Evolutionary conservation across 208 protist species (phyloP).

Genomic region (Leptomonas pyrrhocoris): DNA sequence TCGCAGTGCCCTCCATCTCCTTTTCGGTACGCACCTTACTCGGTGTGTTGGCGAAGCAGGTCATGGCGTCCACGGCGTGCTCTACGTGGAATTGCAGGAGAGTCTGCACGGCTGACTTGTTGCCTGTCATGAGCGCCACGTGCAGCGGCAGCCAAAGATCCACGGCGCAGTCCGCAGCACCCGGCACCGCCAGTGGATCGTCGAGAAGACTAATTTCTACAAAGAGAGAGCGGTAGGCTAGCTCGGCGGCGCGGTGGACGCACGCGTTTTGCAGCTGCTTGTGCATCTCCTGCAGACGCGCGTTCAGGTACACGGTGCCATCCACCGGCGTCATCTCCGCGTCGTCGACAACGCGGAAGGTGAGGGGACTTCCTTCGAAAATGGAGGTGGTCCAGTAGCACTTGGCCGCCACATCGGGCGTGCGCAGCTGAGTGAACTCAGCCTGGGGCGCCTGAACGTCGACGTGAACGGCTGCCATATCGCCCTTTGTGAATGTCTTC

Average conservation of each 20-base stretch:
- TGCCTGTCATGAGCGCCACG: slow-evolving; percentile 64
- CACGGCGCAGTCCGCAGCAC: slow-evolving; percentile 36
- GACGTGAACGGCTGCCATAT: slow-evolving; percentile 1
- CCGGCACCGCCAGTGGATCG: slow-evolving; percentile 45
- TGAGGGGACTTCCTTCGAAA: slow-evolving; percentile 32
- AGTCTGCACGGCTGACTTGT: slow-evolving; percentile 32
- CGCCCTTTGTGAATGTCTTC: slow-evolving; percentile 2
- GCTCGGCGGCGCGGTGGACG: slow-evolving; percentile 23
- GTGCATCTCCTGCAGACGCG: slow-evolving; percentile 20
- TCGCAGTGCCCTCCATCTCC: neutral
- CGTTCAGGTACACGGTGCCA: slow-evolving; percentile 16
- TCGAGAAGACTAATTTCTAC: slow-evolving; percentile 74
- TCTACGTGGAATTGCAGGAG: slow-evolving; percentile 68
- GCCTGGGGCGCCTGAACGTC: slow-evolving; percentile 6
- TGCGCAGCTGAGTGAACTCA: slow-evolving; percentile 33
- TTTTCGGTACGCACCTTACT: slow-evolving; percentile 1
- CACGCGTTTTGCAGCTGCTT: slow-evolving; percentile 25
- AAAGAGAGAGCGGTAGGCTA: slow-evolving; percentile 51
- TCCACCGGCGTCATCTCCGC: slow-evolving; percentile 31
- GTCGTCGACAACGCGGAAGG: slow-evolving; percentile 46
- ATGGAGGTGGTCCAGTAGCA: slow-evolving; percentile 41
- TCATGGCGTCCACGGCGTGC: slow-evolving; percentile 47
- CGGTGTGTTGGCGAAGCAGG: slow-evolving; percentile 23
- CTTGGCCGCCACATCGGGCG: slow-evolving; percentile 26
- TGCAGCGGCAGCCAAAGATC: slow-evolving; percentile 77